Evolutionary conservation across 768 basidiomycete species (phyloP), one percentile per base, ranked within the genome.

Genomic region (Pholiota conissans): DNA sequence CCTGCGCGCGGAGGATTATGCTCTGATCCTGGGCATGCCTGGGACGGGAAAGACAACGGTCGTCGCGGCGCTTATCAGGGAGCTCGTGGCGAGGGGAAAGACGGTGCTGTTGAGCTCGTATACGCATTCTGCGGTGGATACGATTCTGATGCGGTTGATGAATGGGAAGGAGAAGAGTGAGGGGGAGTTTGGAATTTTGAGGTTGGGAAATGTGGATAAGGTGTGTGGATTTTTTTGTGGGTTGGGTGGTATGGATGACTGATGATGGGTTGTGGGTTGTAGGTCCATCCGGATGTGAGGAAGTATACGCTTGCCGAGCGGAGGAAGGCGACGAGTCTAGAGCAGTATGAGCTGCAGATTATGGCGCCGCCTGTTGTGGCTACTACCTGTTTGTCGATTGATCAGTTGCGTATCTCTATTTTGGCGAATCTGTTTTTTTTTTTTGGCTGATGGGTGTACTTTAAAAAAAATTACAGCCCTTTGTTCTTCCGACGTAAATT

Each of bases 31-130:
- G 6, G 97, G 97, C 14, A 98, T 98, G 97, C 97, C 97, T 7
- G 97, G 97, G 0, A 98, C 96, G 3, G 96, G 97, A 7, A 99
- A 99, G 74, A 97, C 96, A 40, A 96, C 94, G 1, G 90, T 97
- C 3, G 90, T 97, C 59, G 93, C 91, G 0, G 87, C 92, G 29
- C 82, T 97, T 48, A 95, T 98, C 67, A 81, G 84, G 64, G 81
- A 81, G 48, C 73, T 98, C 13, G 93, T 95, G 1, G 80, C 72
- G 35, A 76, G 85, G 73, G 92, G 93, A 6, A 95, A 97, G 77
- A 91, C 84, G 0, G 91, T 98, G 5, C 73, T 99, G 24, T 72
- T 98, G 59, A 91, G 91, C 6, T 92, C 91, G 45, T 97, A 98
- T 70, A 99, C 97, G 2, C 97, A 99, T 76, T 97, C 95, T 13